Evolutionary conservation across 352 stramenopile genomes (phyloP), one percentile per base, ranked within the genome.

Genomic region (Thraustochytrium striatum): DNA sequence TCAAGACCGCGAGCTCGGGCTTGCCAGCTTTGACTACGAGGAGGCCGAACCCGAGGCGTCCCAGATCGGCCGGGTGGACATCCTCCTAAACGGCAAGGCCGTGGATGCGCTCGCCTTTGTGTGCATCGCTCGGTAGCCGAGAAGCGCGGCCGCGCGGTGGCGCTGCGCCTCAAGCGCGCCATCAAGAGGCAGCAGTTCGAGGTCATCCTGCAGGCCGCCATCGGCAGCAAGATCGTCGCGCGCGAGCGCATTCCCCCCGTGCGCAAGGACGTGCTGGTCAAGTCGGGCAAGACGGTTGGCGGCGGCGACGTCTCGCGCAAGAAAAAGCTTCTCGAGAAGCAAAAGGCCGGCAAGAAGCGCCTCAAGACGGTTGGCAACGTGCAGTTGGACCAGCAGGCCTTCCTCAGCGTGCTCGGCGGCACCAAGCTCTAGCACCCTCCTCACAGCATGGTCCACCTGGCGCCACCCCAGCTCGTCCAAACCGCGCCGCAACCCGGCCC

Each of bases 171-270:
- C 25, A 95, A 80, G 57, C 57, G 79, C 8, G 38, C 78, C 11
- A 87, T 99, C 78, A 96, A 97, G 50, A 88, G 95, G 0, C 96
- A 99, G 87, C 96, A 99, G 84, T 99, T 98, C 83, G 96, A 99
- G 79, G 97, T 98, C 44, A 93, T 95, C n/a, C 98, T 99, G 78
- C 97, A 99, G 83, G 97, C 96, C 13, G 95, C 93, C 57, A 87
- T 97, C 3, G 92, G 93, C 33, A 87, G 86, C 33, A 99, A 98
- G 86, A 89, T 99, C 35, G 95, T 99, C 82, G 95, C 96, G 9
- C 96, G 94, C 79, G 94, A 98, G 82, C 88, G 95, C 57, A 98
- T 99, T 65, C 85, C 90, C 47, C 94, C 96, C 2, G 98, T 95
- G 85, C 91, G 96, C 57, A 99, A 99, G 79, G 92, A 97, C 85